Evolutionary conservation across 768 basidiomycete species (phyloP), one percentile per base, ranked within the genome.

Genomic region (Sporobolomyces roseus): DNA sequence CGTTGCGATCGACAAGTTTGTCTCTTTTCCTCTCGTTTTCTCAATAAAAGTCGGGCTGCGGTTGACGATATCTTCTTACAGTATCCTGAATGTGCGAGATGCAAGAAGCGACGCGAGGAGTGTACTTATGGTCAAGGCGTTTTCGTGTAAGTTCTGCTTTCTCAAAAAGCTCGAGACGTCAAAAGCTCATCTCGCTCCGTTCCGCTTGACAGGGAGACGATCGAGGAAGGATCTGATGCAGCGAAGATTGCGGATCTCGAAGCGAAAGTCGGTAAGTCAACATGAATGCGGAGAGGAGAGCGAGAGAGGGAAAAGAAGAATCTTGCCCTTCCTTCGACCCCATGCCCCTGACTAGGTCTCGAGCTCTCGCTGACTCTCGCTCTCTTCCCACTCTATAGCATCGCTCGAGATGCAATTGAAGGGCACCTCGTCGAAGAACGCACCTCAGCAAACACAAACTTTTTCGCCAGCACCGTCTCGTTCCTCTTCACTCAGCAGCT

Each of bases 111-210:
- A 17, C 23, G 63, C 10, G 68, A 69, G 21, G 27, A 64, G 3
- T 69, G 68, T 51, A 33, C 4, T 4, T 69, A 64, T 45, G 68
- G 68, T 23, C 59, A 59, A 17, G 68, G 63, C n/a, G 68, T 69
- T 12, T 65, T 38, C 25, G 53, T 69, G 68, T 69, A 21, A 6
- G 67, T 64, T 0, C n/a, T 10, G 4, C 35, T 23, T 17, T 49
- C 43, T 25, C 10, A 17, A 43, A 2, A 16, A 2, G 29, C 27
- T 25, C 3, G 25, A 17, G 5, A 27, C n/a, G n/a, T n/a, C n/a
- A n/a, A 29, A 25, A n/a, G 19, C 30, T 21, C 29, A 32, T 33
- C 36, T 38, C 8, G 17, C n/a, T n/a, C n/a, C n/a, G 6, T 54
- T n/a, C 21, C 36, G 25, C 4, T 5, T 21, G 1, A 38, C 67